Base-by-base conservation (phyloP, 345 rosid species). In the Aquilaria yunnanensis region DNA sequence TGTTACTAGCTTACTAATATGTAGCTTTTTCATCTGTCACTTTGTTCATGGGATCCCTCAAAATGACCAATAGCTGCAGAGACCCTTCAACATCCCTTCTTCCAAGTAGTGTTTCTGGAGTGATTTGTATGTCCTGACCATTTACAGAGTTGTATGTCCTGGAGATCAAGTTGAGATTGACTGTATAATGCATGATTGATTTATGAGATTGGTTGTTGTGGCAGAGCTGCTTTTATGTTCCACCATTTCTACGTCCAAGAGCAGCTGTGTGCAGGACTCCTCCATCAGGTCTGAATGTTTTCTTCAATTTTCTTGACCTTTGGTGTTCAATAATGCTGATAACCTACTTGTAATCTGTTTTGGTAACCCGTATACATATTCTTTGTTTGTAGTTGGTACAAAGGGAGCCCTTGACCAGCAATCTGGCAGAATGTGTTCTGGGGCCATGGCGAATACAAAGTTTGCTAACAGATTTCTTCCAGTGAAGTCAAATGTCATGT, bases 1-100 rank as follows among this genome's bases (percentile, higher is more conserved):
- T 16, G 23, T 16, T 16, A 16, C 23, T 16, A 16, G 23, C 23
- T 16, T 16, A 16, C 23, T 16, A 16, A 16, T 16, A 16, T 16
- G 23, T 16, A 16, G 23, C 0, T 16, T 16, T 16, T 16, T 0
- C 23, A 16, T 16, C 48, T 88, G 97, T 78, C 77, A 2, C 96
- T 94, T 32, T 94, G 99, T 79, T 85, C 90, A 3, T 94, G 97
- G 99, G 97, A 94, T 82, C 99, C 99, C 41, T 66, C 77, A 81
- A 77, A 77, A 74, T 81, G 99, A 83, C 95, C 92, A 3, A 79
- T 80, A 14, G 95, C 97, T 51, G 83, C 75, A 14, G 99, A 90
- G 70, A 90, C 82, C 57, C 84, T 94, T 66, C 96, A 90, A 63
- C 97, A 90, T 80, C 94, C 98, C 12, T 93, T 88, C 82, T 93